Base-by-base conservation (phyloP, 2,329 filamentous ascomycete species). In the Aspergillus ustus region DNA sequence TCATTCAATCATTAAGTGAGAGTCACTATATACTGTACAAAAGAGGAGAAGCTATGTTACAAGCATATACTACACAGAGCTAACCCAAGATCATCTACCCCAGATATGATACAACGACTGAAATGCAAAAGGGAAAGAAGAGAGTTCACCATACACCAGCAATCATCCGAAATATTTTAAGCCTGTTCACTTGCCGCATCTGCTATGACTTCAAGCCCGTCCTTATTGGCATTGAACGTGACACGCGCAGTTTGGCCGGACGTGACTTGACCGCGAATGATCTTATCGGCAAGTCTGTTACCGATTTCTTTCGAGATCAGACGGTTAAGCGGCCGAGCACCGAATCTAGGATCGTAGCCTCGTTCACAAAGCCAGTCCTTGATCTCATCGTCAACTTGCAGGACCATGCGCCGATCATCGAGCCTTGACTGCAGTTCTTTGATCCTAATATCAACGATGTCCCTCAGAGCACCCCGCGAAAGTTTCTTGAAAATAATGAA, bases 401-500 rank as follows among this genome's bases (percentile, higher is more conserved):
- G 83, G 0, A 81, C 85, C 75, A 98, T 97, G 58, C 95, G 87
- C 54, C 92, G 87, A 70, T 97, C 93, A 65, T 95, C 89, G 1
- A 98, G 86, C 45, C 93, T 87, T 56, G 81, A 80, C 77, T 97
- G 93, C 7, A 98, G 83, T 79, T 98, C 95, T 63, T 84, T 86
- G 52, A 98, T 83, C 34, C 95, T 87, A 66, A 98, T 97, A 72
- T 98, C 92, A 52, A 97, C 93, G 66, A 98, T 98, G 72, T 96
- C 93, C 31, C 92, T 85, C 60, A 98, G 84, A 17, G 94, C 93
- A 19, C 84, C 82, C 31, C 84, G 85, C 0, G 92, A 91, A 2
- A 98, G 85, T 8, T 94, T 87, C 78, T 93, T 94, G 84, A 98
- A 98, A 72, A 98, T 82, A 75, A 98, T 97, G 80, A 98, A 97